Base-by-base conservation (phyloP, 2,329 filamentous ascomycete genomes). In the Curvularia eragrostidis region DNA sequence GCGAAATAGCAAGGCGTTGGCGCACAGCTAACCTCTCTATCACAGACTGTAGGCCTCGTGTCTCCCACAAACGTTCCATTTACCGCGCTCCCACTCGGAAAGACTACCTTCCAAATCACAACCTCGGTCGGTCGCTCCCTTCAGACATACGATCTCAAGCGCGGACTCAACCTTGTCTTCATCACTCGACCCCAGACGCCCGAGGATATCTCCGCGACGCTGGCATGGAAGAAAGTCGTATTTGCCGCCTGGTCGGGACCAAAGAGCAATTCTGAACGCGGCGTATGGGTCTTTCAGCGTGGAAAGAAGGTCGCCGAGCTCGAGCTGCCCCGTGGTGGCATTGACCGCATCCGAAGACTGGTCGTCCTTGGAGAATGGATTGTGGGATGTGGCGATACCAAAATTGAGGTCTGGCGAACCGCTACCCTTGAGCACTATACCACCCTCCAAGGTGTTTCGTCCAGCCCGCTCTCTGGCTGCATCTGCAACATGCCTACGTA, bases 71-170 rank as follows among this genome's bases (percentile, higher is more conserved):
- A 83, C 48, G 92, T 97, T 0, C 94, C 95, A 0, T 98, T 99
- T 73, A 93, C 94, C 2, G 90, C 90, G 5, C 85, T 96, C 30
- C 91, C 94, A 0, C 83, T 97, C 15, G 95, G 95, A 56, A 97
- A 96, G 79, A 94, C 91, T 0, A 96, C 93, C 3, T 99, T 97
- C 74, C 95, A 99, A 76, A 92, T 99, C 77, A 98, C 95, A 32
- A 99, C 95, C 28, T 98, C 92, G 0, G 91, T 96, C 61, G 95
- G 94, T 62, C 87, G 89, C 70, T 91, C 89, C 58, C 84, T 99
- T 46, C 95, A 99, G 78, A 99, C 95, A 0, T 99, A 99, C 80
- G 95, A 99, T 75, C 81, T 99, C 61, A 91, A 90, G 76, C 87
- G 89, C 69, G 94, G 94, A 46, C 85, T 99, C 60, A 94, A 96